Evolutionary conservation across 2,329 filamentous ascomycete genomes (phyloP).

Genomic region (Penicillium sumatraense): DNA sequence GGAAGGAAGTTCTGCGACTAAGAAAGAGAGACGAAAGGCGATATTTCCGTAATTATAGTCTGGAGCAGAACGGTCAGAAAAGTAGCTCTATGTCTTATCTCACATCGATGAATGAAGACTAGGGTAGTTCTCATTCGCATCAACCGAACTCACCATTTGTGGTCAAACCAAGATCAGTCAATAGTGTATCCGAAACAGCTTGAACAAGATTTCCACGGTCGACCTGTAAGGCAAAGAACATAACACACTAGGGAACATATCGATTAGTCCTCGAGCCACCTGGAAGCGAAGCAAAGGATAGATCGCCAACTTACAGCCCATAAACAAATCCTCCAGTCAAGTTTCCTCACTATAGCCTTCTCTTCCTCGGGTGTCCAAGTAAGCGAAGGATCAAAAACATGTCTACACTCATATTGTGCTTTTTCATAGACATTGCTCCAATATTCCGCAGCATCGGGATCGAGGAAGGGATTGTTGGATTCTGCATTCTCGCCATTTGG

Average conservation of each 20-base stretch:
- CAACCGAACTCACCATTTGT: slow-evolving; percentile 44
- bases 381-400: slow-evolving; percentile 46
- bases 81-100: neutral
- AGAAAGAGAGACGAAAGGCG: slow-evolving; percentile 60
- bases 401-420: slow-evolving; percentile 52
- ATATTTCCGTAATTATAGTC: slow-evolving; percentile 60
- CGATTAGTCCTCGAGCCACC: neutral
- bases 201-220: slow-evolving; percentile 63
- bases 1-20: slow-evolving; percentile 60
- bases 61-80: slow-evolving; percentile 50
- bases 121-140: too few species aligned
- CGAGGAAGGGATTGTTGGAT: slow-evolving; percentile 46
- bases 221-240: slow-evolving; percentile 65
- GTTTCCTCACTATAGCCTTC: slow-evolving; percentile 31
- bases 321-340: slow-evolving; percentile 29
- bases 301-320: slow-evolving; percentile 27
- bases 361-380: slow-evolving; percentile 38
- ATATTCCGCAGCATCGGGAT: slow-evolving; percentile 57
- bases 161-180: slow-evolving; percentile 44
- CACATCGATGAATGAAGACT: too few species aligned
- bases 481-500: neutral
- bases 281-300: slow-evolving; percentile 16
- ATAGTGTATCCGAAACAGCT: slow-evolving; percentile 62
- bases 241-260: slow-evolving; percentile 45
- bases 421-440: slow-evolving; percentile 61